Base-by-base conservation (phyloP, 192 early-diverging fungal species). In the Backusella macrospora region DNA sequence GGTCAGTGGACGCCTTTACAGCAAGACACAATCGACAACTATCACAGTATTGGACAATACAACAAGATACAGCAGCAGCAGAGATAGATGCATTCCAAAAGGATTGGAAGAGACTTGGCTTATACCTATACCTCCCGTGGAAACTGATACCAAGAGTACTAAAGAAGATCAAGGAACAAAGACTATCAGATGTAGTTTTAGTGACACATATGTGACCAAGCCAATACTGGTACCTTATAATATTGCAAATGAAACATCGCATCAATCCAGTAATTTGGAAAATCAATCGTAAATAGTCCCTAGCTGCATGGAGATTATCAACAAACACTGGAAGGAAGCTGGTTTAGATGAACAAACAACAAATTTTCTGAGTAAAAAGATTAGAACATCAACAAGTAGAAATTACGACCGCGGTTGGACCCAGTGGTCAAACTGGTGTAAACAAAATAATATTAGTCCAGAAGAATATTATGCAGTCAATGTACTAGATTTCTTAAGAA, bases 101-200 rank as follows among this genome's bases (percentile, higher is more conserved):
- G 39, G 8, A 9, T n/a, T 71, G 70, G 70, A 14, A 1, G 16
- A 71, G 37, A 21, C 37, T 62, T 38, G 70, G 55, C 1, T 8
- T 71, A 21, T 71, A 62, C 13, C 8, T 71, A 62, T 62, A 38
- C 10, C 48, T 48, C 5, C n/a, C 69, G 38, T 70, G 66, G 66
- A 62, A 62, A 62, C 45, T 62, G 18, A 62, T 62, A 3, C 55
- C 55, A 2, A 18, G n/a, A 21, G 55, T 62, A 26, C 13, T 64
- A 38, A 7, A 37, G 4, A 64, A 64, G 34, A 4, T 64, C 15
- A 55, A 55, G 18, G 2, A 38, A 64, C 6, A 64, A 16, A 7
- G 15, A 64, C 14, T 37, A 26, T 13, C 13, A 10, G 9, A 38
- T 10, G 34, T 13, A 38, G 34, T 29, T 3, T 0, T 64, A 21